These are phyloP conservation scores for Magnusiomyces sp. DNA, from an alignment of 1,139 yeast genomes.

Conservation along the genomic window DNA sequence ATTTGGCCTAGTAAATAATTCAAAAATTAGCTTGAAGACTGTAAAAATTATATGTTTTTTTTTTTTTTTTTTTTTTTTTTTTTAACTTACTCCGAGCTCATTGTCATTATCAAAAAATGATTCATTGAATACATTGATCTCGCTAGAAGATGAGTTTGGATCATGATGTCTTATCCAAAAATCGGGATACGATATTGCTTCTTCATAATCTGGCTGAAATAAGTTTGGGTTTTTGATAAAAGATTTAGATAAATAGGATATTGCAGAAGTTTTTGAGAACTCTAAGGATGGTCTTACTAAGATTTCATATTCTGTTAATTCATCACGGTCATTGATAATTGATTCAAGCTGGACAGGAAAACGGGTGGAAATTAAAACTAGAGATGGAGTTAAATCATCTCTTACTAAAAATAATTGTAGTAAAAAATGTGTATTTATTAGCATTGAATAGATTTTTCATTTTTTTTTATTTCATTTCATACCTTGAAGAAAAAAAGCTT, in stretches of 20 bases:
- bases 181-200: slow-evolving; percentile 5
- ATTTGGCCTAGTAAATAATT: slow-evolving; percentile 2
- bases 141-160: neutral
- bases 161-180: slow-evolving; percentile 7
- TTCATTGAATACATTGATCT: slow-evolving; percentile 8
- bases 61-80: neutral
- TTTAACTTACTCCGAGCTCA: slow-evolving; percentile 12
- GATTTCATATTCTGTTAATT: slow-evolving; percentile 7
- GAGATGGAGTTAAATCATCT: slow-evolving; percentile 5
- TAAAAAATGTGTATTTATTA: neutral
- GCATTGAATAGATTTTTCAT: neutral
- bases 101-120: slow-evolving; percentile 13
- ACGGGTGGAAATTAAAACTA: slow-evolving; percentile 7
- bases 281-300: slow-evolving; percentile 10
- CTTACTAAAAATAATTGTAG: slow-evolving; percentile 3
- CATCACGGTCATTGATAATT: slow-evolving; percentile 8
- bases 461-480: neutral
- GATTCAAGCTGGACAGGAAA: slow-evolving; percentile 9
- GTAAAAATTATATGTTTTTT: neutral
- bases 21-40: neutral
- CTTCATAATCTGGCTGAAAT: slow-evolving; percentile 12
- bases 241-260: slow-evolving; percentile 6
- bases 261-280: slow-evolving; percentile 11
- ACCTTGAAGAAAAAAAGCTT: slow-evolving; percentile 8
- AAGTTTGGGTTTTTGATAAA: slow-evolving; percentile 8